These are phyloP conservation scores for Ceriops tagal DNA, from an alignment of 345 rosid genomes.

Conservation along the genomic window DNA sequence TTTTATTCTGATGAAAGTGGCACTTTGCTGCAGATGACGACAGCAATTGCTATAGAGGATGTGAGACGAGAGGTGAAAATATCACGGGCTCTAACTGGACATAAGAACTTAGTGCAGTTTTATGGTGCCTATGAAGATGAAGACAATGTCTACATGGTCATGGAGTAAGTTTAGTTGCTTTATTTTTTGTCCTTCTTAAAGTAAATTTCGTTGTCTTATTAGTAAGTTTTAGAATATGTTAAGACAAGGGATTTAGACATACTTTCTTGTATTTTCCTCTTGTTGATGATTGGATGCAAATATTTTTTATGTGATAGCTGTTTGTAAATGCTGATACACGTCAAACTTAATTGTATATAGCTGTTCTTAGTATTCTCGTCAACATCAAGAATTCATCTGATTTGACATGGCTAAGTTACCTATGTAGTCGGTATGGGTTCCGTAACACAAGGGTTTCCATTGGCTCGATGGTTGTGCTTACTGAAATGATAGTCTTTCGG, in stretches of 20 bases:
- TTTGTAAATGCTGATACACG: too few species aligned
- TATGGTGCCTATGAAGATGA: conserved; percentile 83
- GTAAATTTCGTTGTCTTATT: neutral
- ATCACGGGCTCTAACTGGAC: conserved; percentile 70
- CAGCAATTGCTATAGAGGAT: conserved; percentile 83
- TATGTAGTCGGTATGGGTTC: neutral
- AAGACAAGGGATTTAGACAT: neutral
- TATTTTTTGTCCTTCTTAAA: neutral
- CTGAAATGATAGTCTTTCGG: conserved; percentile 5
- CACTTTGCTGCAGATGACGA: conserved; percentile 63
- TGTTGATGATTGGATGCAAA: neutral
- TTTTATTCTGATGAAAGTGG: conserved; percentile 5
- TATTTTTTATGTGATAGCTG: neutral
- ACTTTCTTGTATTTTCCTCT: neutral
- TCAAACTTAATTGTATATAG: too few species aligned
- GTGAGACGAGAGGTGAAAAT: conserved; percentile 91
- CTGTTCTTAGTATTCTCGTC: too few species aligned
- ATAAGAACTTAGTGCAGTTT: conserved; percentile 71
- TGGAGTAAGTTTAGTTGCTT: conserved; percentile 62
- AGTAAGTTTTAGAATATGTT: neutral
- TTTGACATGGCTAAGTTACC: neutral
- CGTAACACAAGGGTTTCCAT: too few species aligned
- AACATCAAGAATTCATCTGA: neutral
- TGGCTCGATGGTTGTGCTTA: neutral
- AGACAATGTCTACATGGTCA: conserved; percentile 69